phyloP scores from a whole-genome alignment of 1,284 basidiomycete species.

The Cronartium quercuum region DNA sequence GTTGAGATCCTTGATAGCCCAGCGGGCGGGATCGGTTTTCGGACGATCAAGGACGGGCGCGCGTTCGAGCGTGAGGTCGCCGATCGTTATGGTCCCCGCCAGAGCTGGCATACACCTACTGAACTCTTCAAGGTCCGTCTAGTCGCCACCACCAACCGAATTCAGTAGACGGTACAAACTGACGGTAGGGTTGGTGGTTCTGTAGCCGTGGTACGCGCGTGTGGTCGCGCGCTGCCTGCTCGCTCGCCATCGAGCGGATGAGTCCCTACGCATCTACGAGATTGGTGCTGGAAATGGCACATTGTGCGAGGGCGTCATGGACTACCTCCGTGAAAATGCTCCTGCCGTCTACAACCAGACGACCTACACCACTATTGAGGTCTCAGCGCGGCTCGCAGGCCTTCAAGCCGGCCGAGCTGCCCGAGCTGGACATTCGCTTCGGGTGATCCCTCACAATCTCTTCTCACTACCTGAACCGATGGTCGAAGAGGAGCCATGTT shows the following conservation, averaged over 20 bases:
- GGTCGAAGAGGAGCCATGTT: slow-evolving; percentile 65
- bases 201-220: slow-evolving; percentile 84
- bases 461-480: slow-evolving; percentile 62
- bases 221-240: slow-evolving; percentile 78
- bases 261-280: slow-evolving; percentile 88
- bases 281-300: slow-evolving; percentile 97
- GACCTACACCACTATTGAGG: slow-evolving; percentile 87
- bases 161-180: too few relatives aligned
- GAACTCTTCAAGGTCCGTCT: slow-evolving; percentile 84
- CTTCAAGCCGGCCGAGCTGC: slow-evolving; percentile 39
- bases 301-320: slow-evolving; percentile 77
- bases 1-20: slow-evolving; percentile 66
- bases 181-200: too few relatives aligned
- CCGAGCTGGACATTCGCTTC: neutral
- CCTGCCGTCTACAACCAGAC: slow-evolving; percentile 89
- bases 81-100: slow-evolving; percentile 60
- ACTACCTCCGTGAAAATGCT: slow-evolving; percentile 68
- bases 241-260: neutral
- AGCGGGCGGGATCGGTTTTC: neutral
- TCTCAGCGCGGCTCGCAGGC: slow-evolving; percentile 68
- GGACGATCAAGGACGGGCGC: slow-evolving; percentile 53
- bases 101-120: slow-evolving; percentile 98
- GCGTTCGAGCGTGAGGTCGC: slow-evolving; percentile 43
- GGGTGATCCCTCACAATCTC: slow-evolving; percentile 38
- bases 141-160: too few relatives aligned